These are phyloP conservation scores for Mortierella sp. DNA, from an alignment of 371 early-diverging fungal genomes.

Conservation along the genomic window DNA sequence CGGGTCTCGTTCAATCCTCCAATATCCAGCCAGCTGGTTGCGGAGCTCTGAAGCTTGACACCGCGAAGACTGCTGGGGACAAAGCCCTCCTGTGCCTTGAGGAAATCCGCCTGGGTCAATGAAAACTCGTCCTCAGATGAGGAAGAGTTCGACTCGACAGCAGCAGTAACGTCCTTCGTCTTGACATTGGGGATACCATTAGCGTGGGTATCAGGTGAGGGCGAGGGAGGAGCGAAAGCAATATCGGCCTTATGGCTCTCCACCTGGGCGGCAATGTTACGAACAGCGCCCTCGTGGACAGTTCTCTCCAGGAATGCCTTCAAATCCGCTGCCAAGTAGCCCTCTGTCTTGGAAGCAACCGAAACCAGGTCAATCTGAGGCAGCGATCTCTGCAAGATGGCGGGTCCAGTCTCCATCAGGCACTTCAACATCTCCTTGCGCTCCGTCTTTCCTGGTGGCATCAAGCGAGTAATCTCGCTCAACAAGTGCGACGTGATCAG, in stretches of 20 bases:
- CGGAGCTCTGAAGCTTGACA: slow-evolving; percentile 83
- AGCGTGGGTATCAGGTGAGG: neutral
- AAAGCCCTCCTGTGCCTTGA: slow-evolving; percentile 82
- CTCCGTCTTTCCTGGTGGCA: slow-evolving; percentile 78
- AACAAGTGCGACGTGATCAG: slow-evolving; percentile 77
- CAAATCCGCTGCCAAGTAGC: slow-evolving; percentile 89
- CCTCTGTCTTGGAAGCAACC: slow-evolving; percentile 89
- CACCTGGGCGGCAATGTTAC: slow-evolving; percentile 65
- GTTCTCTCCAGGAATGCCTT: slow-evolving; percentile 85
- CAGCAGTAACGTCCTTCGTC: neutral
- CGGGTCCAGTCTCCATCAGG: slow-evolving; percentile 47
- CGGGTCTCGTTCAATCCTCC: slow-evolving; percentile 91
- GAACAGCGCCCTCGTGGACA: slow-evolving; percentile 84
- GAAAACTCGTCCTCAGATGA: slow-evolving; percentile 46
- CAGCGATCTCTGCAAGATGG: slow-evolving; percentile 59
- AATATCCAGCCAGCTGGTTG: slow-evolving; percentile 90
- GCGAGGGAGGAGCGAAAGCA: neutral
- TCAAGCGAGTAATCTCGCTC: slow-evolving; percentile 74
- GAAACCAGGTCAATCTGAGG: slow-evolving; percentile 74
- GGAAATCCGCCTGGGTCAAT: slow-evolving; percentile 76
- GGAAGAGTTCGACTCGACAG: slow-evolving; percentile 7
- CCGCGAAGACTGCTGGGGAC: slow-evolving; percentile 88
- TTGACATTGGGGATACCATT: slow-evolving; percentile 3
- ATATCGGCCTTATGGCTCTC: slow-evolving; percentile 33
- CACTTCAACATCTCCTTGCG: slow-evolving; percentile 66